A percentile compares a stretch with the other conserved stretches of the same genome.
Evolutionary conservation across 768 basidiomycete species (phyloP).

Genomic region (Boletus barrowsii): DNA sequence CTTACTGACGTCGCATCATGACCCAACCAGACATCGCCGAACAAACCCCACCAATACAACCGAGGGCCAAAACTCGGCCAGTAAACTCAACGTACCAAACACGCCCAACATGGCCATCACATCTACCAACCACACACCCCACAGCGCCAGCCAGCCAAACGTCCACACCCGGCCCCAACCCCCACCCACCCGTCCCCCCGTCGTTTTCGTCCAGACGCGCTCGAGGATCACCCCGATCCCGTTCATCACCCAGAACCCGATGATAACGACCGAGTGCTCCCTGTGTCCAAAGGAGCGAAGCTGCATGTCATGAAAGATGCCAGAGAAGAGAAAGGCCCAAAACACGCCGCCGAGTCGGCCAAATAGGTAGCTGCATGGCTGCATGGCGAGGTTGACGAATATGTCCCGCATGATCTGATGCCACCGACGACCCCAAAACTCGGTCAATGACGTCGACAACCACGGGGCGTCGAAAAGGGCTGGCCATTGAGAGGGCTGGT

Average conservation of each 20-base stretch:
- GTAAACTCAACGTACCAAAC: not conserved
- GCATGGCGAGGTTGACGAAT: slow-evolving; percentile 50
- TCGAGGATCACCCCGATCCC: slow-evolving; percentile 54
- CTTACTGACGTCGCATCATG: too few species aligned
- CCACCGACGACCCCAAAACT: slow-evolving; percentile 65
- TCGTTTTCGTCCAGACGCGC: slow-evolving; percentile 39
- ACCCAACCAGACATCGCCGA: not conserved
- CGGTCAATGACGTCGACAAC: slow-evolving; percentile 50
- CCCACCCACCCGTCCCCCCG: slow-evolving; percentile 45
- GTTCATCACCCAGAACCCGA: slow-evolving; percentile 55
- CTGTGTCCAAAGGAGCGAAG: slow-evolving; percentile 42
- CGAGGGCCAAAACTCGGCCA: slow-evolving; percentile 10
- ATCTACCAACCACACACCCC: slow-evolving; percentile 48
- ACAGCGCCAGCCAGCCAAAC: slow-evolving; percentile 45
- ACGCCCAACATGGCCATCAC: slow-evolving; percentile 19
- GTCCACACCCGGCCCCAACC: slow-evolving; percentile 52
- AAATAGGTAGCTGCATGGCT: slow-evolving; percentile 38
- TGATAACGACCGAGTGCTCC: slow-evolving; percentile 38
- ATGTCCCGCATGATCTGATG: slow-evolving; percentile 62
- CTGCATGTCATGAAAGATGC: slow-evolving; percentile 52
- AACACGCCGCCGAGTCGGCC: slow-evolving; percentile 52
- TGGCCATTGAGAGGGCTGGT: slow-evolving; percentile 55
- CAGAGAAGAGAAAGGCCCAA: slow-evolving; percentile 54
- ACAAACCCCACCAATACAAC: slow-evolving; percentile 25
- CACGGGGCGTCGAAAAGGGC: slow-evolving; percentile 59